Conservation (phyloP, 495 filamentous ascomycete genomes). For the Penicillium roqueforti region DNA sequence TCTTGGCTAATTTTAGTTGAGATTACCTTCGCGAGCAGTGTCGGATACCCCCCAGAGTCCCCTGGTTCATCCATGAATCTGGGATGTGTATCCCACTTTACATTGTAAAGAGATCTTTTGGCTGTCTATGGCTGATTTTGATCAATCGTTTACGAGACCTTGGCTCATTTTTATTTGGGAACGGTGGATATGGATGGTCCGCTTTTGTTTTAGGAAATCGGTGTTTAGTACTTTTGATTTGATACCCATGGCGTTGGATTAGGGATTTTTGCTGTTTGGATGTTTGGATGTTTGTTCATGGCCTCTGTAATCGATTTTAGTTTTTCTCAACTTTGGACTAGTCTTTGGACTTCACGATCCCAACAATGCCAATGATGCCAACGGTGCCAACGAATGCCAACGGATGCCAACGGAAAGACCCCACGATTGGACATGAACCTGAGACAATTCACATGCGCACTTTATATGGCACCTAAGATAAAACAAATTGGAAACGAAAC, state of each 20-base stretch:
- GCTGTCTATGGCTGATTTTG: not conserved
- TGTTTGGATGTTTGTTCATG: too few species aligned
- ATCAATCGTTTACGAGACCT: not conserved
- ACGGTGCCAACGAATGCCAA: too few species aligned
- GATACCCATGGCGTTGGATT: constrained; percentile 20
- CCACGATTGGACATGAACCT: not conserved
- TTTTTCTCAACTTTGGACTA: not conserved
- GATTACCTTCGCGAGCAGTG: not conserved
- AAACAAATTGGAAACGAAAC: not conserved
- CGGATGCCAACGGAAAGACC: not conserved
- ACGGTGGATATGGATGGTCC: constrained; percentile 6
- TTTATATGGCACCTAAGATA: constrained; percentile 3
- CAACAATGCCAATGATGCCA: too few species aligned
- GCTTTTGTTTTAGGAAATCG: constrained; percentile 6
- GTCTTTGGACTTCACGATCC: not conserved
- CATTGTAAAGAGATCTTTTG: constrained; percentile 5
- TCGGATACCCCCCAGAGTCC: not conserved
- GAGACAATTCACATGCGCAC: not conserved
- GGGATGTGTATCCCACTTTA: not conserved
- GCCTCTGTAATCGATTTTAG: not conserved
- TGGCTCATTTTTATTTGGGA: constrained; percentile 3
- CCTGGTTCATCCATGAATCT: too few species aligned
- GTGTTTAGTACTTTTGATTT: constrained; percentile 19
- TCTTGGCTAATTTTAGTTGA: not conserved
- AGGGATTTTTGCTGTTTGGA: constrained; percentile 3